Evolutionary conservation across 148 eudicot species (phyloP).

Genomic region (Nepenthes mirabilis): DNA sequence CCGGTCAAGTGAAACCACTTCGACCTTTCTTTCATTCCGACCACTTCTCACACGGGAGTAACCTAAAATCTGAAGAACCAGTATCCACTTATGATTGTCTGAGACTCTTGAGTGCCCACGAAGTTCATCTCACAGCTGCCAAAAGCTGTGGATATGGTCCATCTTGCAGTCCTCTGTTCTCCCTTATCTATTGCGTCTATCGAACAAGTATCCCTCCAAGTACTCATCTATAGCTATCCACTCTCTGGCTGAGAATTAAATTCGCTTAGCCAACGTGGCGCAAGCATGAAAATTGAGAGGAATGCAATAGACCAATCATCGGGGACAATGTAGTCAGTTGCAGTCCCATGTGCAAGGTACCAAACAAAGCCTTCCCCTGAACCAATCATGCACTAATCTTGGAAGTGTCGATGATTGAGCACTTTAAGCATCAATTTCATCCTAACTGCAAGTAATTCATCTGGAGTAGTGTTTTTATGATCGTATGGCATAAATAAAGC

Average conservation of each 20-base stretch:
- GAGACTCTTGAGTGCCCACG: too few species aligned
- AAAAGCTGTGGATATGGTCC: too few species aligned
- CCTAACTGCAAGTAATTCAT: conserved; percentile 45
- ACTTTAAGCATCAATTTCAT: conserved; percentile 59
- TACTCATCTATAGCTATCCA: conserved; percentile 79
- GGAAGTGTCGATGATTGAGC: conserved; percentile 68
- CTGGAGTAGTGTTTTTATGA: conserved; percentile 88
- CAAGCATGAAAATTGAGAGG: conserved; percentile 60
- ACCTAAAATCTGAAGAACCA: too few species aligned
- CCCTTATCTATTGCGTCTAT: conserved; percentile 72
- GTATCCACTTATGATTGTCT: too few species aligned
- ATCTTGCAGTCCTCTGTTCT: conserved; percentile 30
- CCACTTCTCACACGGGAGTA: too few species aligned
- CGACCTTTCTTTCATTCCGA: too few species aligned
- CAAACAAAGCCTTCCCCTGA: conserved; percentile 99
- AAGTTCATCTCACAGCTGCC: too few species aligned
- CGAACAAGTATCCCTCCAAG: conserved; percentile 77
- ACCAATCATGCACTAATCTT: conserved; percentile 72
- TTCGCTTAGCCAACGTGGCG: conserved; percentile 39
- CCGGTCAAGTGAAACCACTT: too few species aligned
- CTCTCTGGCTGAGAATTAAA: conserved; percentile 30
- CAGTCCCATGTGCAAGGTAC: conserved; percentile 96
- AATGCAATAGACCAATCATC: conserved; percentile 88
- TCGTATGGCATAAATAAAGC: conserved; percentile 98
- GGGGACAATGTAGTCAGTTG: conserved; percentile 86